phyloP scores from a whole-genome alignment of 2,329 filamentous ascomycete genomes.

The Alternaria gaisen region DNA sequence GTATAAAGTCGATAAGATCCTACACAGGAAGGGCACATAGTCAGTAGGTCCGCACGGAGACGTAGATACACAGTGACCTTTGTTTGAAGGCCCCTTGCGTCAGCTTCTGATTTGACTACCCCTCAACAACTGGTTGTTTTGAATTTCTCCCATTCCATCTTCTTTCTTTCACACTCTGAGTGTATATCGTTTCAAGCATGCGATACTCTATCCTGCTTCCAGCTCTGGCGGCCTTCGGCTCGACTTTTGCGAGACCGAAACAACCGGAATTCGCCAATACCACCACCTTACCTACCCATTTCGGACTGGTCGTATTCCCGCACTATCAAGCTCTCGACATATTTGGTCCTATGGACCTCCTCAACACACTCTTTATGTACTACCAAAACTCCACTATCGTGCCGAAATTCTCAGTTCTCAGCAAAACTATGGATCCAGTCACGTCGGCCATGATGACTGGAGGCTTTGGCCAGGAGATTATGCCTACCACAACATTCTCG shows the following conservation, averaged over 20 bases:
- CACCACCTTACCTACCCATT: slow-evolving; percentile 33
- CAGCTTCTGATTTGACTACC: neutral
- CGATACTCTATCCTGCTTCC: slow-evolving; percentile 19
- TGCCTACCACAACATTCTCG: slow-evolving; percentile 64
- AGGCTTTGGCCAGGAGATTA: slow-evolving; percentile 50
- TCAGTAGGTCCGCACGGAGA: neutral
- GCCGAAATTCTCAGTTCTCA: slow-evolving; percentile 40
- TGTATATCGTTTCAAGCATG: slow-evolving; percentile 7
- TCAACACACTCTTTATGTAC: slow-evolving; percentile 46
- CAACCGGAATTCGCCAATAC: slow-evolving; percentile 34
- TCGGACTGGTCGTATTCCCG: slow-evolving; percentile 34
- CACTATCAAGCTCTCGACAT: slow-evolving; percentile 46
- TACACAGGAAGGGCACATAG: neutral
- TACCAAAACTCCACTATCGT: slow-evolving; percentile 28
- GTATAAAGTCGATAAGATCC: neutral
- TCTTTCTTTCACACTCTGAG: neutral
- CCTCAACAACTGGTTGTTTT: neutral
- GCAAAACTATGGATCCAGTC: slow-evolving; percentile 42
- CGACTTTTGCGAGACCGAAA: slow-evolving; percentile 13
- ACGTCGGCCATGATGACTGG: slow-evolving; percentile 27
- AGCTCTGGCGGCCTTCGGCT: slow-evolving; percentile 16
- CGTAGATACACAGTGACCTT: neutral
- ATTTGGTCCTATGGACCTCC: slow-evolving; percentile 58
- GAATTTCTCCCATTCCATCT: neutral
- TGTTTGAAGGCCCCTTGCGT: neutral